phyloP scores from a whole-genome alignment of 2,329 filamentous ascomycete species.

The Claviceps fusiformis region DNA sequence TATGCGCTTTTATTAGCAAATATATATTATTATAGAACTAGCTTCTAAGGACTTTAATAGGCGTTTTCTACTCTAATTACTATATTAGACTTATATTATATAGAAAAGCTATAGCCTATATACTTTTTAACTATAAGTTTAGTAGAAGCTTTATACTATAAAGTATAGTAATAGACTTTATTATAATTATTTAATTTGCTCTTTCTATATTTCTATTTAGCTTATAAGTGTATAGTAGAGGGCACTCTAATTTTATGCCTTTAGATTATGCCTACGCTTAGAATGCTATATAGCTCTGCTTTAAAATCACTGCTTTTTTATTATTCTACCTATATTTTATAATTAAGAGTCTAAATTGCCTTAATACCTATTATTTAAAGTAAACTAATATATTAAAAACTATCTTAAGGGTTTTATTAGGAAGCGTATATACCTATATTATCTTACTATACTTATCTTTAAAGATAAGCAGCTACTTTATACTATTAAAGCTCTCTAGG shows the following conservation, averaged over 20 bases:
- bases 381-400: background rate
- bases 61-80: background rate
- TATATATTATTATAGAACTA: background rate
- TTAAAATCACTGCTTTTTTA: background rate
- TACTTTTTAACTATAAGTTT: background rate
- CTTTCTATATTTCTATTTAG: background rate
- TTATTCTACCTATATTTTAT: background rate
- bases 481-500: background rate
- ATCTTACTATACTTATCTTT: background rate
- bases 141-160: background rate
- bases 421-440: background rate
- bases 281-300: background rate
- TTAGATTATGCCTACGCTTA: background rate
- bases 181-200: background rate
- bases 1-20: background rate
- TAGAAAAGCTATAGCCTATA: background rate
- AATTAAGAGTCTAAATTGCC: background rate
- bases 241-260: background rate
- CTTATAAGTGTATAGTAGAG: background rate
- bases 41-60: background rate
- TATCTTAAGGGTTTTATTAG: background rate
- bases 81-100: background rate
- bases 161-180: background rate
- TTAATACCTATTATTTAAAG: background rate
- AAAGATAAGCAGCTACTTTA: background rate